Percentiles rank a stretch among this genome's conserved stretches.
These are phyloP conservation scores for Penicillium sp. DNA, from an alignment of 2,329 filamentous ascomycete genomes.

Conservation along the genomic window DNA sequence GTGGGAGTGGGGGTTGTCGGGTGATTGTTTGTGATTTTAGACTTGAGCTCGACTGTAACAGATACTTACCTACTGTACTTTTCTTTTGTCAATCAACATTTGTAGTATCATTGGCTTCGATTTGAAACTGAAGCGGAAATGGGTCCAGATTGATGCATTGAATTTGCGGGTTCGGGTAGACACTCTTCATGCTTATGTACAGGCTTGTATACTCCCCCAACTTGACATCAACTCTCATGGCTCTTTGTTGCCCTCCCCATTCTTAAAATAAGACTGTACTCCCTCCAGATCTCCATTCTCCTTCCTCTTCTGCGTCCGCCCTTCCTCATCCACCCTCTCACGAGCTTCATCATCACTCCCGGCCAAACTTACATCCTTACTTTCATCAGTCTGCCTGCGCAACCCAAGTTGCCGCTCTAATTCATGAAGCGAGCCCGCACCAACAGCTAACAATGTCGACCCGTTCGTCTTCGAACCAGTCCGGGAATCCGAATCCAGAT, in stretches of 20 bases:
- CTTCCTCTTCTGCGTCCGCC: constrained; percentile 26
- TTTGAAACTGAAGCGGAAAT: no score
- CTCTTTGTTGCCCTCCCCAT: constrained; percentile 10
- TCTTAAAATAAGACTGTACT: constrained; percentile 43
- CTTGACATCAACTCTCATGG: neutral
- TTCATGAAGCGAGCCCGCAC: constrained; percentile 17
- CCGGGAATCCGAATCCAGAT: neutral
- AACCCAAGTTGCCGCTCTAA: constrained; percentile 67
- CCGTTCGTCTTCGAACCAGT: neutral
- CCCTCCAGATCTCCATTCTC: constrained; percentile 43
- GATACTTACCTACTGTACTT: neutral
- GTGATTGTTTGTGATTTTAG: neutral
- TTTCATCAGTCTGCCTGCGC: constrained; percentile 65
- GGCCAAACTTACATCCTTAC: constrained; percentile 70
- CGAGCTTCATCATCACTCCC: constrained; percentile 61
- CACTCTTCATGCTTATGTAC: no score
- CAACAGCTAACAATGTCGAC: constrained; percentile 11
- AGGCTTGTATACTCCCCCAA: neutral
- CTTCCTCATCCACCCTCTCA: constrained; percentile 30
- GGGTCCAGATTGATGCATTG: no score
- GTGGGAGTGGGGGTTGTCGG: neutral
- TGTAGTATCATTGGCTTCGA: no score
- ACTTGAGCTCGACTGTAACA: neutral
- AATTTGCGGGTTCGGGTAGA: no score
- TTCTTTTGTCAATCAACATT: neutral